These are phyloP conservation scores for Xylaria sp. DNA, from an alignment of 2,329 filamentous ascomycete species.

Conservation along the genomic window DNA sequence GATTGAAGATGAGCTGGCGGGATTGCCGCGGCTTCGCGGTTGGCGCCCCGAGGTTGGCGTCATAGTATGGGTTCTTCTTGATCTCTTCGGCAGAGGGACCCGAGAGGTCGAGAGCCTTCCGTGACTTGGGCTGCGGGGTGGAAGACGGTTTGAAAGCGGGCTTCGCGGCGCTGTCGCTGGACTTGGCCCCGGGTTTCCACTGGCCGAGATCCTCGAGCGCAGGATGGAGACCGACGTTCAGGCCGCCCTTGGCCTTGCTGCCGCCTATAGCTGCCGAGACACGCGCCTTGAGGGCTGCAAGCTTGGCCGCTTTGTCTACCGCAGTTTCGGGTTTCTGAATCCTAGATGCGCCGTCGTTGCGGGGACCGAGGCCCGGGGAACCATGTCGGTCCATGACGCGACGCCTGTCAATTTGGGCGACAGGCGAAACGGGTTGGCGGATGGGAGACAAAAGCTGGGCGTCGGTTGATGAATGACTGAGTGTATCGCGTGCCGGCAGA, in stretches of 20 bases:
- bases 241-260: constrained; percentile 59
- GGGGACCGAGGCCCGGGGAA: constrained; percentile 65
- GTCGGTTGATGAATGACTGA: not conserved
- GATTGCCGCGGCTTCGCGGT: constrained; percentile 72
- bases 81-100: constrained; percentile 49
- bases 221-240: constrained; percentile 74
- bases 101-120: constrained; percentile 50
- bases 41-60: constrained; percentile 73
- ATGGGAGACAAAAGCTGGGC: not conserved
- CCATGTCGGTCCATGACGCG: constrained; percentile 63
- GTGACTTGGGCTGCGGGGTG: constrained; percentile 48
- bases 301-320: constrained; percentile 72
- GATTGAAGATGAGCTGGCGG: constrained; percentile 86
- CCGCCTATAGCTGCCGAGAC: constrained; percentile 78
- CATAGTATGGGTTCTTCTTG: constrained; percentile 81
- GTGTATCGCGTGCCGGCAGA: not conserved
- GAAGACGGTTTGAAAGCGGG: constrained; percentile 41
- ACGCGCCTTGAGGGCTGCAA: constrained; percentile 82
- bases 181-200: constrained; percentile 45
- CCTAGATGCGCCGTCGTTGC: constrained; percentile 64
- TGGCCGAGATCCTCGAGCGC: constrained; percentile 65
- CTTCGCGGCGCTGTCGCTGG: constrained; percentile 56
- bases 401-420: not conserved
- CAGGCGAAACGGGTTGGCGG: not conserved
- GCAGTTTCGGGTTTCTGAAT: constrained; percentile 67